Conservation (phyloP, 2,329 filamentous ascomycete species). For the Alternaria sp. region DNA sequence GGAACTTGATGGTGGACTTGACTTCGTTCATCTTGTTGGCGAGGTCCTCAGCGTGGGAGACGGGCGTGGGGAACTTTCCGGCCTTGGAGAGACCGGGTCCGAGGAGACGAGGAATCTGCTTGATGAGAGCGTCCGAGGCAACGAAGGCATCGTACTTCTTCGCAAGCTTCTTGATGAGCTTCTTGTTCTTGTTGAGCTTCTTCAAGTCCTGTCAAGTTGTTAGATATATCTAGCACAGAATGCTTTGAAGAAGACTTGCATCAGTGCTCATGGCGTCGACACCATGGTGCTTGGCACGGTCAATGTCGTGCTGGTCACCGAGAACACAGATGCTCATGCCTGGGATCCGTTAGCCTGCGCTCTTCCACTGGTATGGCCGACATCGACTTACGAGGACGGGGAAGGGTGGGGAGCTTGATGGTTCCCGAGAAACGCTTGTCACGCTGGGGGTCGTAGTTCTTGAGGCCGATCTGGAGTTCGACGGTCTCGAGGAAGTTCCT, state of each 20-base stretch:
- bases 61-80: constrained; percentile 99
- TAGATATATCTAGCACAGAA: constrained; percentile 5
- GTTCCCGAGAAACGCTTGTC: constrained; percentile 99
- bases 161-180: constrained; percentile 99
- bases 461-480: constrained; percentile 67
- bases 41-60: constrained; percentile 96
- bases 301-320: constrained; percentile 97
- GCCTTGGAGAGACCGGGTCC: constrained; percentile 73
- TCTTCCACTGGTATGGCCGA: background rate
- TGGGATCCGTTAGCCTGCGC: constrained; percentile 21
- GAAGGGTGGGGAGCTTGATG: constrained; percentile 91
- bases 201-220: constrained; percentile 74
- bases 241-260: constrained; percentile 21
- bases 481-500: constrained; percentile 96
- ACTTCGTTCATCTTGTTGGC: constrained; percentile 96
- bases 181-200: constrained; percentile 99
- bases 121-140: constrained; percentile 96
- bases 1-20: constrained; percentile 99
- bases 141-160: constrained; percentile 99
- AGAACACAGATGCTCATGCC: constrained; percentile 68
- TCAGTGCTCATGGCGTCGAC: constrained; percentile 98
- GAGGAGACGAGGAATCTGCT: constrained; percentile 99
- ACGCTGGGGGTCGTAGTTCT: constrained; percentile 82
- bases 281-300: constrained; percentile 99
- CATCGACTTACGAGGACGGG: constrained; percentile 65